phyloP scores from a whole-genome alignment of 148 eudicot genomes.

The Chenopodium suecicum region DNA sequence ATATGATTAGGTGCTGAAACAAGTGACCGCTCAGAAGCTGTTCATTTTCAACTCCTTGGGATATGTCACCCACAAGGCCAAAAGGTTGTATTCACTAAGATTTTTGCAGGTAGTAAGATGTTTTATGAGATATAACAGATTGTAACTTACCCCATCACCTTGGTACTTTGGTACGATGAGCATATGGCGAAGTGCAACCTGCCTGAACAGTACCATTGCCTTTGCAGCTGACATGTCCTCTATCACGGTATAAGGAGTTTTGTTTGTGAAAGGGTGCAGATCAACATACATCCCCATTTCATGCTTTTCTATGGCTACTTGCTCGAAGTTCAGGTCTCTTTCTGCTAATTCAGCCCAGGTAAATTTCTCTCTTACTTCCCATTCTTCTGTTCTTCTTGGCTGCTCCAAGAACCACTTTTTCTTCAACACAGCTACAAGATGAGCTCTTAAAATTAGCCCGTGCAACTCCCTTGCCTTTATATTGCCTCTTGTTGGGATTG shows the following conservation, averaged over 20 bases:
- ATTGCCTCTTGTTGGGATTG: conserved; percentile 33
- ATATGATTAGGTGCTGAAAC: conserved; percentile 28
- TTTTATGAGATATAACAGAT: background rate
- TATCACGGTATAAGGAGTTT: conserved; percentile 74
- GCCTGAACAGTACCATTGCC: conserved; percentile 85
- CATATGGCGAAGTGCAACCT: conserved; percentile 82
- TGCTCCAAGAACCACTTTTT: conserved; percentile 72
- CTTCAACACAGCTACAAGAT: conserved; percentile 65
- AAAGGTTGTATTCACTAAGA: background rate
- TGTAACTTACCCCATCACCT: conserved; percentile 65
- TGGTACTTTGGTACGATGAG: conserved; percentile 76
- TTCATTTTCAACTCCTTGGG: background rate
- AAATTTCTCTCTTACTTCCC: conserved; percentile 69
- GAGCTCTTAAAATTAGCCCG: conserved; percentile 69
- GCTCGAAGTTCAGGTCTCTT: conserved; percentile 53
- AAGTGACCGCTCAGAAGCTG: background rate
- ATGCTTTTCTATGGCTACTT: conserved; percentile 54
- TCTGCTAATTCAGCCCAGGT: conserved; percentile 69
- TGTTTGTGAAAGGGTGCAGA: conserved; percentile 76
- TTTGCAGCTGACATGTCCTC: conserved; percentile 86
- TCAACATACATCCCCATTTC: conserved; percentile 88
- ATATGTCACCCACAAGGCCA: background rate
- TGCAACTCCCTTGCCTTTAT: conserved; percentile 43
- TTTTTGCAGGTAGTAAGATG: background rate
- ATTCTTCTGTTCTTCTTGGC: conserved; percentile 57